Percentiles rank a stretch among this genome's conserved stretches.
Evolutionary conservation across 1,139 yeast species (phyloP).

Genomic region (Hanseniaspora sp.): DNA sequence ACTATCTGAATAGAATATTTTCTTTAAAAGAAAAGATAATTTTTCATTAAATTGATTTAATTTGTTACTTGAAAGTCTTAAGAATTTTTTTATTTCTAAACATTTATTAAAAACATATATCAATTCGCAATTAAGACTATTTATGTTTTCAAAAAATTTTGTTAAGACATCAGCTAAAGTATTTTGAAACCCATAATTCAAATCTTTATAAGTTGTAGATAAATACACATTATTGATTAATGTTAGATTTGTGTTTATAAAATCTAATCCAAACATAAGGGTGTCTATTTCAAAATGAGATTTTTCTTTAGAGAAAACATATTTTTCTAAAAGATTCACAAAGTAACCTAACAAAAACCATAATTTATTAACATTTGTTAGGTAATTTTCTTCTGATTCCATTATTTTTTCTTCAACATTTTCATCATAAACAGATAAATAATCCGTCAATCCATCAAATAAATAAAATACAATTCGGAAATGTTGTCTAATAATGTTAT

Average conservation of each 20-base stretch:
- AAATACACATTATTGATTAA: conserved; percentile 1
- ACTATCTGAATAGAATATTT: neutral
- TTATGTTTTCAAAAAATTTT: neutral
- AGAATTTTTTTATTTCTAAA: neutral
- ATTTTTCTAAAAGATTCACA: neutral
- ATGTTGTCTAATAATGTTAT: conserved; percentile 6
- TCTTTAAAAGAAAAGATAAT: neutral
- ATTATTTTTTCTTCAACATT: neutral
- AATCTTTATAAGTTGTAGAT: neutral
- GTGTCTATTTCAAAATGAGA: neutral
- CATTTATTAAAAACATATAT: neutral
- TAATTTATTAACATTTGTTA: neutral
- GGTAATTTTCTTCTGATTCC: neutral
- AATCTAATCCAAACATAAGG: conserved; percentile 1
- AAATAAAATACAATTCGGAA: conserved; percentile 3
- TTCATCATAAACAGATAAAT: neutral
- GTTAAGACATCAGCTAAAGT: neutral
- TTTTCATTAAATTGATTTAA: neutral
- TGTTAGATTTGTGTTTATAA: neutral
- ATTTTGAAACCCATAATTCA: neutral
- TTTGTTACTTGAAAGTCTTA: neutral
- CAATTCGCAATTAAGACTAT: neutral
- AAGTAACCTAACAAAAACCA: conserved; percentile 11
- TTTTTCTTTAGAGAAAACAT: neutral
- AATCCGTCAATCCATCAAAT: conserved; percentile 12